A percentile compares a stretch with the other conserved stretches of the same genome.
phyloP scores from a whole-genome alignment of 129 eudicot genomes.

The Tagetes erecta region DNA sequence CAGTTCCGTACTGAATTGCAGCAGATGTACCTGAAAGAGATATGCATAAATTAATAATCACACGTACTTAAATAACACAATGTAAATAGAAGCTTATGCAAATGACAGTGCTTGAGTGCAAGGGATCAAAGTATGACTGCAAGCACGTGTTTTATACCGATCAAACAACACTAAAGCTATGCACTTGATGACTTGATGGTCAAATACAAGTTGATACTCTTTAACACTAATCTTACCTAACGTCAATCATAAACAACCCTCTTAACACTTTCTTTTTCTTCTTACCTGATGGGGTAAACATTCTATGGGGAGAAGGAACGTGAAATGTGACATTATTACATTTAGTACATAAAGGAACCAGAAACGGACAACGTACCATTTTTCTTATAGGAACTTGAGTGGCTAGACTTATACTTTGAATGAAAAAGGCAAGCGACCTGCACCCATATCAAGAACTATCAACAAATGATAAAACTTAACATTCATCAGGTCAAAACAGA shows the following conservation, averaged over 20 bases:
- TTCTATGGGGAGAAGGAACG: neutral
- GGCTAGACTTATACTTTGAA: slow-evolving; percentile 52
- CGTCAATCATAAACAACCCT: slow-evolving; percentile 2
- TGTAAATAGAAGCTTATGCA: neutral
- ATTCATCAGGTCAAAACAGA: neutral
- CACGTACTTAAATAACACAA: neutral
- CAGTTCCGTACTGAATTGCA: slow-evolving; percentile 54
- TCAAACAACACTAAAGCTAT: neutral
- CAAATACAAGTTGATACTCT: neutral
- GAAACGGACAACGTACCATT: slow-evolving; percentile 35
- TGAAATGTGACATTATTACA: neutral
- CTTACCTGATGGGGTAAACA: neutral
- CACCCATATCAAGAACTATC: slow-evolving; percentile 19
- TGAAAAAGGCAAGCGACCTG: slow-evolving; percentile 57
- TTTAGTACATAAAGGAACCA: slow-evolving; percentile 8
- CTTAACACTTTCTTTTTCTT: neutral
- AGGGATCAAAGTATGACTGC: neutral
- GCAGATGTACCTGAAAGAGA: slow-evolving; percentile 43
- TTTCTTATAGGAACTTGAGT: slow-evolving; percentile 51
- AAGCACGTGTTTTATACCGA: neutral
- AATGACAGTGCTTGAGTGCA: neutral
- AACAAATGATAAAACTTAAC: neutral
- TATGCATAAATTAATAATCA: neutral
- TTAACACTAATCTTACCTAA: neutral
- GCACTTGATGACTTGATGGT: neutral